These are phyloP conservation scores for Eutypella sp. DNA, from an alignment of 2,329 filamentous ascomycete genomes.

Conservation along the genomic window DNA sequence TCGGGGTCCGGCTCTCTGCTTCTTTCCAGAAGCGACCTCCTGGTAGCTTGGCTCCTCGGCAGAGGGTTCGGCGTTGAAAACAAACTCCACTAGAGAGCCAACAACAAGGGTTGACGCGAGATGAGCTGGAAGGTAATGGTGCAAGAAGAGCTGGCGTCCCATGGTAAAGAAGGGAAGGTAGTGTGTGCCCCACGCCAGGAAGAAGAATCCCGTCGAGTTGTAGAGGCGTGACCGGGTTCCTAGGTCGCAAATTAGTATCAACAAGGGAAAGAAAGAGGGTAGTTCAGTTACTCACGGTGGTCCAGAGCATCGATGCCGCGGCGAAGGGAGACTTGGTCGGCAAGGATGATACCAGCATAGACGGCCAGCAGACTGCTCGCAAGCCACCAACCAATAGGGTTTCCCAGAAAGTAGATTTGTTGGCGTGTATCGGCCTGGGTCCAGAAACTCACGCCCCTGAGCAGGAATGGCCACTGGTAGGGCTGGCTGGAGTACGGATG, in stretches of 20 bases:
- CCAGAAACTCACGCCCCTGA: constrained; percentile 98
- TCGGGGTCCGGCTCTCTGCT: constrained; percentile 35
- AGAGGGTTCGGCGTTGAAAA: constrained; percentile 83
- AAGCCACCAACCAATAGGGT: constrained; percentile 96
- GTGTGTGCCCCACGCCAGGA: constrained; percentile 94
- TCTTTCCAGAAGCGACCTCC: constrained; percentile 40
- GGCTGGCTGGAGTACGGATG: constrained; percentile 94
- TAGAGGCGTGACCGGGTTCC: constrained; percentile 91
- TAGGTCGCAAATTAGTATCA: constrained; percentile 27
- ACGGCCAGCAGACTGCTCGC: constrained; percentile 88
- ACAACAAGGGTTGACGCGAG: constrained; percentile 86
- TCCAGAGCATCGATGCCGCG: constrained; percentile 92
- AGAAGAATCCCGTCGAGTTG: constrained; percentile 98
- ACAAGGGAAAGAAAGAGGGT: not conserved
- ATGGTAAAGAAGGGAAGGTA: constrained; percentile 98
- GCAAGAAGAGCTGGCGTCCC: constrained; percentile 95
- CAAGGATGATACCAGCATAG: constrained; percentile 84
- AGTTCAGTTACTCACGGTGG: constrained; percentile 65
- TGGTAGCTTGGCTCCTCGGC: constrained; percentile 49
- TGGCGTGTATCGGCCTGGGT: constrained; percentile 90
- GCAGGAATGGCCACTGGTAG: constrained; percentile 95
- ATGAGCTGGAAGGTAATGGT: constrained; percentile 95
- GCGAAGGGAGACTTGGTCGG: constrained; percentile 88
- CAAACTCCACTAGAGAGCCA: constrained; percentile 87
- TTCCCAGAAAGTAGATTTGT: constrained; percentile 98